Evolutionary conservation across 2,329 filamentous ascomycete species (phyloP), one percentile per base, ranked within the genome.

Genomic region (Arthroderma sp.): DNA sequence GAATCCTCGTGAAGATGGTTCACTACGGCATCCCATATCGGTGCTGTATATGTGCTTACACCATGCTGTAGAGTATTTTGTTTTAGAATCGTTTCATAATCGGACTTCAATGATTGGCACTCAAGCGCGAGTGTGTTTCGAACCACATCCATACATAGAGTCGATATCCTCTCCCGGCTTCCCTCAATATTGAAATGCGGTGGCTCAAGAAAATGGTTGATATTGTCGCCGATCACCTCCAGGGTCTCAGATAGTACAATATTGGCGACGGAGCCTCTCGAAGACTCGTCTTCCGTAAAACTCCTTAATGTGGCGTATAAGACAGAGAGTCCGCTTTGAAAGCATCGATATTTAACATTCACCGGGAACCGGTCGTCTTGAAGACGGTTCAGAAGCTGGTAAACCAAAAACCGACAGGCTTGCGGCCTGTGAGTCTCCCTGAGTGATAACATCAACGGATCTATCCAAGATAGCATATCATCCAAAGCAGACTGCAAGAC

Each of bases 1-100:
- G 83, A 77, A 31, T 78, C 74, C 29, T 77, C 71, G 51, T 78
- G 73, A 40, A 91, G 72, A 28, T 79, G 75, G 41, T 80, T 74
- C 39, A 85, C 71, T 39, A 88, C 82, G 1, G 78, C 73, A 50
- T 86, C 82, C 82, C 88, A 95, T 36, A 94, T 77, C 10, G 78
- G 73, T 10, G 81, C 71, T 0, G 86, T 89, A 46, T 85, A 75
- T 11, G 81, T 78, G 51, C 77, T 77, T 36, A 83, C 61, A 46
- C 83, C 75, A 53, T 80, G 74, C 41, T 82, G 82, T 15, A 86
- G 72, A 37, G 74, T 69, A 37, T 72, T 72, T 15, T 73, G 72
- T 6, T 71, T 68, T 15, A 76, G 70, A 43, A 94, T 74, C 4
- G 79, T 73, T 45, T 76, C 73, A 55, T 78, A 82, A 58, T 88